Conservation (phyloP, 306 rosid species). For the Astragalus membranaceus region DNA sequence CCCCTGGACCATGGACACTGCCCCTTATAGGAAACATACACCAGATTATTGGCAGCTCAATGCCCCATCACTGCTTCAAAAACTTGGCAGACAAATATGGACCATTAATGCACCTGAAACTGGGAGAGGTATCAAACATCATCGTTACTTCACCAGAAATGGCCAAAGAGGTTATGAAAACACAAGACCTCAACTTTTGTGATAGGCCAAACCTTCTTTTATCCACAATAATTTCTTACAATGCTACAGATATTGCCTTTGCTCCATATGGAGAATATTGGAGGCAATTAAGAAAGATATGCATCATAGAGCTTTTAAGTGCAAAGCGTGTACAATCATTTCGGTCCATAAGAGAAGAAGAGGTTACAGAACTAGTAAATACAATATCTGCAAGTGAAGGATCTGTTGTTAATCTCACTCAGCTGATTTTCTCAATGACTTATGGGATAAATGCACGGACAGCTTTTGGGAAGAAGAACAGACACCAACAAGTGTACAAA, state of each 20-base stretch:
- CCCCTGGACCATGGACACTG: conserved; percentile 21
- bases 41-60: not conserved
- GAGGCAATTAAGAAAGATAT: conserved; percentile 25
- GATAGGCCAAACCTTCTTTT: not conserved
- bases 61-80: not conserved
- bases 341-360: conserved; percentile 22
- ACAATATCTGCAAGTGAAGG: conserved; percentile 17
- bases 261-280: conserved; percentile 16
- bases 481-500: not conserved
- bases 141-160: conserved; percentile 11
- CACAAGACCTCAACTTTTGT: conserved; percentile 8
- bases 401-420: not conserved
- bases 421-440: not conserved
- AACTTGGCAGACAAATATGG: conserved; percentile 8
- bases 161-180: conserved; percentile 6
- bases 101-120: conserved; percentile 20
- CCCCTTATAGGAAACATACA: conserved; percentile 23
- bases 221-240: not conserved
- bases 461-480: not conserved
- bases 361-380: not conserved
- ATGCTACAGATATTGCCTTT: not conserved
- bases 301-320: conserved; percentile 26
- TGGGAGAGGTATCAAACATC: conserved; percentile 21
- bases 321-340: conserved; percentile 29
- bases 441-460: not conserved